These are phyloP conservation scores for Amanita phalloides DNA, from an alignment of 768 basidiomycete species.

Conservation along the genomic window DNA sequence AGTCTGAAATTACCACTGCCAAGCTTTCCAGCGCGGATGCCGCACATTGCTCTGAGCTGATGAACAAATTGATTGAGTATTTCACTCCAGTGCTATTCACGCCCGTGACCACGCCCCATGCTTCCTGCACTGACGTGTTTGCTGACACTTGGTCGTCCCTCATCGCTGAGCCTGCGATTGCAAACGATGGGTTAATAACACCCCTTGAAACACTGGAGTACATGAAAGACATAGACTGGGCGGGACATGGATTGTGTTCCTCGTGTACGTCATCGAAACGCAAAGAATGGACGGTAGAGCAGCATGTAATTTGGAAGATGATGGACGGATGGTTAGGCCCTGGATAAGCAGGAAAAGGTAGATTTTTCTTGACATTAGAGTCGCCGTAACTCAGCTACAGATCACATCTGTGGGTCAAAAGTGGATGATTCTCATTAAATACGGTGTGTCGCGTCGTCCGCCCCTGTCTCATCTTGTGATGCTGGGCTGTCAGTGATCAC, in stretches of 20 bases:
- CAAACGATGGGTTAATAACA: constrained; percentile 50
- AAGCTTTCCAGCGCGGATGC: background rate
- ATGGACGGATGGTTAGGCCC: constrained; percentile 49
- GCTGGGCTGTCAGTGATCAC: background rate
- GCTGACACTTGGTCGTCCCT: constrained; percentile 64
- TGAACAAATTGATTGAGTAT: constrained; percentile 46
- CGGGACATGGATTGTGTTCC: constrained; percentile 41
- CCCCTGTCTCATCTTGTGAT: background rate
- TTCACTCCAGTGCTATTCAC: constrained; percentile 71
- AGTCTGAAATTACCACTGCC: constrained; percentile 6
- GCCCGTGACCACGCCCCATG: constrained; percentile 56
- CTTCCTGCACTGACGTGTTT: constrained; percentile 63
- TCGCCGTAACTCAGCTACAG: constrained; percentile 4
- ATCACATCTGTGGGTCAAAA: background rate
- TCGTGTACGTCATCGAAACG: constrained; percentile 48
- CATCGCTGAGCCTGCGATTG: constrained; percentile 60
- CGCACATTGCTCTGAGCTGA: constrained; percentile 22
- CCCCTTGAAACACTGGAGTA: constrained; percentile 62
- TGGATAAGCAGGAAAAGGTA: background rate
- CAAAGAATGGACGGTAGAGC: constrained; percentile 58
- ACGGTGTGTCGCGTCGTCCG: background rate
- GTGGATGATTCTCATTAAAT: constrained; percentile 1
- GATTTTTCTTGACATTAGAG: constrained; percentile 4
- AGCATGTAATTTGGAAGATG: constrained; percentile 44
- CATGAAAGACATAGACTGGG: constrained; percentile 53